Evolutionary conservation across 768 basidiomycete genomes (phyloP), one percentile per base, ranked within the genome.

Genomic region (Nevesoporus exiguus): DNA sequence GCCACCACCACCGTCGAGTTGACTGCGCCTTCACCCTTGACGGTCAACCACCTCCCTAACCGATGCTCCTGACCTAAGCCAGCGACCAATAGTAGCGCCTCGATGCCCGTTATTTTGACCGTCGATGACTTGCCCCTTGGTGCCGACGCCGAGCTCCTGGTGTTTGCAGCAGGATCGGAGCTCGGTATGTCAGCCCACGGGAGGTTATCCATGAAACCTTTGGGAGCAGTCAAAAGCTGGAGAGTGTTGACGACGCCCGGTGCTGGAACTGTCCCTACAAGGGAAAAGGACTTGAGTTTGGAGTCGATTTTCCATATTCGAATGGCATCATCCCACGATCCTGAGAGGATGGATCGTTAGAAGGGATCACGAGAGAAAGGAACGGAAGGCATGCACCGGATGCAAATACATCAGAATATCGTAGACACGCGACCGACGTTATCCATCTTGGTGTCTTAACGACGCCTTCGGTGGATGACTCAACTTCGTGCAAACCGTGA

Each of bases 311-410:
- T 86, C 96, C 97, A 99, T 68, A 99, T 75, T 47, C 90, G 88
- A 63, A 98, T 82, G 45, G 78, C 68, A 42, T 93, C 93, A 58
- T 97, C 93, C 88, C 91, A 98, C 11, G 97, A 98, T 30, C 96
- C 94, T 97, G 57, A 3, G 24, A 8, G 19, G 37, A 40, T 13
- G 7, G 14, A 55, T 39, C 40, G 41, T 50, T 48, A 63, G 14
- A n/a, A 17, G 52, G 54, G 27, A 53, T 27, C 21, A 10, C n/a
- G 7, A 9, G 36, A 27, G 7, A 24, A 30, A 37, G 21, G 39
- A 22, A 37, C 24, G 47, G 45, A 19, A 31, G 21, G 15, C 2
- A 70, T 77, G 53, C 66, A 92, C 95, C 96, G 7, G 94, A 93
- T 0, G 82, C 93, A 59, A 99, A 89, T 6, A 93, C 64, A 69